Conservation (phyloP, 805 yeast species). For the Cyberlindnera amylophila region DNA sequence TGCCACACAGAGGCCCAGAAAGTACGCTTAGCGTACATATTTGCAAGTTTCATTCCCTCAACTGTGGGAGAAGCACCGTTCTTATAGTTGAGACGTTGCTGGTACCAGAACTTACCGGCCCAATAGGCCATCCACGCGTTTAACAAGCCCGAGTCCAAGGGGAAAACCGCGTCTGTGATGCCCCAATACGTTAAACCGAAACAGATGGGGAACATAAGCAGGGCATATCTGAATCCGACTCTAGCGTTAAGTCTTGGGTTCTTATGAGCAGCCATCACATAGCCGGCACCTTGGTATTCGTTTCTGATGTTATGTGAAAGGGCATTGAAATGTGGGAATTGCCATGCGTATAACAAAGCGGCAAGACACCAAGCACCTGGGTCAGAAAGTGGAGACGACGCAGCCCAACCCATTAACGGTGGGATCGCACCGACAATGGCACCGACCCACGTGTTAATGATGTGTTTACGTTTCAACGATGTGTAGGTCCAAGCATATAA, state of each 20-base stretch:
- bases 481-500: slow-evolving; percentile 91
- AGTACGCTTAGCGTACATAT: slow-evolving; percentile 70
- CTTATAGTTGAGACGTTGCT: slow-evolving; percentile 60
- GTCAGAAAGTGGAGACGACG: slow-evolving; percentile 69
- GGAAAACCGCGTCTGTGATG: slow-evolving; percentile 78
- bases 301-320: slow-evolving; percentile 82
- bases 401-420: slow-evolving; percentile 99
- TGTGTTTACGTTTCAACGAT: slow-evolving; percentile 78
- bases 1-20: slow-evolving; percentile 97
- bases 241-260: slow-evolving; percentile 91
- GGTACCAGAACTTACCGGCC: slow-evolving; percentile 82
- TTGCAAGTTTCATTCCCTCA: slow-evolving; percentile 59
- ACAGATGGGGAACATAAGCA: slow-evolving; percentile 93
- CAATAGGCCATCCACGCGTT: slow-evolving; percentile 84
- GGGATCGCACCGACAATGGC: slow-evolving; percentile 99
- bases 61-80: slow-evolving; percentile 39
- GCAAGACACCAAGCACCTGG: slow-evolving; percentile 98
- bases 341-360: slow-evolving; percentile 91
- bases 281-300: slow-evolving; percentile 90
- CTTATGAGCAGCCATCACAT: slow-evolving; percentile 94
- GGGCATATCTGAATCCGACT: slow-evolving; percentile 84
- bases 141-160: slow-evolving; percentile 73
- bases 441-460: slow-evolving; percentile 96
- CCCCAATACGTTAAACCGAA: slow-evolving; percentile 73
- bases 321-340: slow-evolving; percentile 95